A percentile compares a stretch with the other conserved stretches of the same genome.
Conservation (phyloP, 768 basidiomycete species). For the Lentinus brumalis region DNA sequence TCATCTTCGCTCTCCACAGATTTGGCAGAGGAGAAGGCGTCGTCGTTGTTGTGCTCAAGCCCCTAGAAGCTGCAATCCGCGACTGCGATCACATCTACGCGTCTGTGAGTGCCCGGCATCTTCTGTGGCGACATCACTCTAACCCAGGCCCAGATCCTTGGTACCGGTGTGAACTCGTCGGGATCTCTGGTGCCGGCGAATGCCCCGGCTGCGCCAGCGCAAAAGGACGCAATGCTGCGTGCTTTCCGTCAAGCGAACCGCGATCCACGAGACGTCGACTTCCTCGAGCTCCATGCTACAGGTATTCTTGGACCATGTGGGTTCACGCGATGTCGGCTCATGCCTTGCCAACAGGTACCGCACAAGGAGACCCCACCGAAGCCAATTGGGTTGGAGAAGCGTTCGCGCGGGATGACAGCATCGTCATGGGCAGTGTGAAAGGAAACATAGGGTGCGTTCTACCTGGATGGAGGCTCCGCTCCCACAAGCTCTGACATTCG, state of each 20-base stretch:
- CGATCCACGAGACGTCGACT: slow-evolving; percentile 45
- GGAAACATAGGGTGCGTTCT: slow-evolving; percentile 45
- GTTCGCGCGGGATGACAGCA: slow-evolving; percentile 35
- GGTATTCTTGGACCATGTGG: slow-evolving; percentile 27
- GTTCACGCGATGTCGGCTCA: not conserved
- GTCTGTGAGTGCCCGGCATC: slow-evolving; percentile 30
- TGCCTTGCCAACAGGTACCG: slow-evolving; percentile 34
- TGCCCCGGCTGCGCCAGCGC: slow-evolving; percentile 41
- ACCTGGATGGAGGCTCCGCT: not conserved
- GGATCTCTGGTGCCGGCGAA: slow-evolving; percentile 41
- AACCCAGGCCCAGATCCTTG: slow-evolving; percentile 37
- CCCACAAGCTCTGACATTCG: not conserved
- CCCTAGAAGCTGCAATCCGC: slow-evolving; percentile 37
- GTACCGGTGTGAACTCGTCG: slow-evolving; percentile 40
- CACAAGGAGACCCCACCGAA: slow-evolving; percentile 52
- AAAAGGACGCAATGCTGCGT: slow-evolving; percentile 38
- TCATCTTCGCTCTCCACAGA: slow-evolving; percentile 19
- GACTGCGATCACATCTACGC: slow-evolving; percentile 46
- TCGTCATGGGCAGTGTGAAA: slow-evolving; percentile 47
- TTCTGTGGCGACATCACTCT: not conserved
- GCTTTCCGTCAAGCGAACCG: slow-evolving; percentile 37
- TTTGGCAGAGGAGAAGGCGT: slow-evolving; percentile 44
- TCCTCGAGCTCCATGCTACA: slow-evolving; percentile 53
- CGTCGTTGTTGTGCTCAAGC: slow-evolving; percentile 43
- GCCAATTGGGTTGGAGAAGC: slow-evolving; percentile 48